A percentile compares a stretch with the other conserved stretches of the same genome.
phyloP scores from a whole-genome alignment of 306 rosid species.

The Carpinus viminea region DNA sequence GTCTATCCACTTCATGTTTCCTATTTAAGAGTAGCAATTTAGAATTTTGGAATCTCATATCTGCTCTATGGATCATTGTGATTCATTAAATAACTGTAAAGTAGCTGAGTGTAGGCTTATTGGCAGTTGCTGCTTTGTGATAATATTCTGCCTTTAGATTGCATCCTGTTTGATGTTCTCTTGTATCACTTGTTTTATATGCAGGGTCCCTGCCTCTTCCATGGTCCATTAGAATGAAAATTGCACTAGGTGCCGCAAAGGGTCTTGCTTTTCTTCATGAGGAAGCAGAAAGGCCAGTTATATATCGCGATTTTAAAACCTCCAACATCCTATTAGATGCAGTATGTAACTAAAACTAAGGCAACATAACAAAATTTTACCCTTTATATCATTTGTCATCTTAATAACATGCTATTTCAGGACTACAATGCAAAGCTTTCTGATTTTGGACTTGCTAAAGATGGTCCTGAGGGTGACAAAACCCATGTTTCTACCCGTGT shows the following conservation, averaged over 20 bases:
- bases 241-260: conserved; percentile 94
- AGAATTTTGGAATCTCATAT: neutral
- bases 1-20: neutral
- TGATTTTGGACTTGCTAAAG: conserved; percentile 98
- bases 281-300: conserved; percentile 95
- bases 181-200: conserved; percentile 26
- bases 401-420: conserved; percentile 53
- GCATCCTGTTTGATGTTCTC: conserved; percentile 24
- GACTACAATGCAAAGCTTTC: conserved; percentile 97
- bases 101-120: conserved; percentile 18
- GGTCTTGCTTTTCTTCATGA: conserved; percentile 98
- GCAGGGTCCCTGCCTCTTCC: conserved; percentile 98
- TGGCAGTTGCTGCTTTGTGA: conserved; percentile 12
- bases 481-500: conserved; percentile 97
- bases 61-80: neutral
- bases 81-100: neutral
- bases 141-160: conserved; percentile 4
- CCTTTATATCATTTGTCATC: conserved; percentile 23
- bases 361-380: neutral
- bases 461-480: conserved; percentile 97
- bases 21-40: conserved; percentile 8
- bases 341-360: conserved; percentile 52
- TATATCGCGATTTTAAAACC: conserved; percentile 94
- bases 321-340: conserved; percentile 95
- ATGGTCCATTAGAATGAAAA: conserved; percentile 95